phyloP scores from a whole-genome alignment of 1,284 basidiomycete genomes.

The Vanrija humicola region DNA sequence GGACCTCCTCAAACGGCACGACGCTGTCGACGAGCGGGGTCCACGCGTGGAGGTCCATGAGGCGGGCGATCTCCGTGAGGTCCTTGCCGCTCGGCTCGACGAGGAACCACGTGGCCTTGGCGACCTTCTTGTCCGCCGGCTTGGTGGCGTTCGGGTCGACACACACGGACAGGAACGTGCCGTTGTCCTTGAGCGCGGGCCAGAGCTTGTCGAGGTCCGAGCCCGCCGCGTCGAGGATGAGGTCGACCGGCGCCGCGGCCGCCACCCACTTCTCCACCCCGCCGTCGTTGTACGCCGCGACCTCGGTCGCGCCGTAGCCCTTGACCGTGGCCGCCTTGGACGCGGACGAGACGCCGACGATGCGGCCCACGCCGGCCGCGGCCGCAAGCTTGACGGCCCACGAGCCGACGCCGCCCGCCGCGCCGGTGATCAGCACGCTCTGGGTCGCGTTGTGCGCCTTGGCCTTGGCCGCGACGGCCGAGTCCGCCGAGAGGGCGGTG shows the following conservation, averaged over 20 bases:
- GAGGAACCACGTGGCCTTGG: constrained; percentile 14
- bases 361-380: background rate
- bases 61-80: constrained; percentile 4
- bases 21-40: constrained; percentile 14
- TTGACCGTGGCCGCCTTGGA: background rate
- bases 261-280: background rate
- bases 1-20: constrained; percentile 5
- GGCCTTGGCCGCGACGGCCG: background rate
- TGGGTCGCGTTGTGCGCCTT: background rate
- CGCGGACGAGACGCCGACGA: background rate
- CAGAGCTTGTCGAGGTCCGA: constrained; percentile 2
- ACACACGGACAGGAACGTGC: constrained; percentile 7
- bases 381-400: constrained; percentile 9
- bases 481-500: background rate
- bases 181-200: constrained; percentile 8
- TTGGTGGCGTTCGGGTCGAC: constrained; percentile 1
- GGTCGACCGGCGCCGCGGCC: background rate
- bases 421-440: constrained; percentile 11
- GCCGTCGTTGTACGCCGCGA: constrained; percentile 6
- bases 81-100: constrained; percentile 13
- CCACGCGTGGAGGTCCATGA: constrained; percentile 4
- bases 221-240: constrained; percentile 12
- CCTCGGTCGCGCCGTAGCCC: constrained; percentile 2
- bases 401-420: constrained; percentile 3
- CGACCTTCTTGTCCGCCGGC: background rate